A percentile compares a stretch with the other conserved stretches of the same genome.
phyloP scores from a whole-genome alignment of 1,284 basidiomycete species.

The Anthracocystis setariae region DNA sequence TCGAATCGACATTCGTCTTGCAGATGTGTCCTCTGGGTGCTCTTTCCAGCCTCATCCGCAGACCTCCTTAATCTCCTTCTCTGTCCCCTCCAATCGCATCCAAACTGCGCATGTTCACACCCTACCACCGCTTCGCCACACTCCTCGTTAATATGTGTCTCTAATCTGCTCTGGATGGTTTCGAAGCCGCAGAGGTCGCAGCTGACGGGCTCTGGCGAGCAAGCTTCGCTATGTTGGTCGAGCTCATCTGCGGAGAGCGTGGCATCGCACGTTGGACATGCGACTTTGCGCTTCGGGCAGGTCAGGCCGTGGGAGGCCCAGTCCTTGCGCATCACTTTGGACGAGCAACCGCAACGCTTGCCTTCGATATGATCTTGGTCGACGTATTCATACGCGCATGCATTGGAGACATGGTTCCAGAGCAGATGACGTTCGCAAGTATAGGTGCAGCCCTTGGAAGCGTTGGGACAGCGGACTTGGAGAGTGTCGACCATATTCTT shows the following conservation, averaged over 20 bases:
- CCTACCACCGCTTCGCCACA: no score
- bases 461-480: conserved; percentile 49
- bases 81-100: conserved; percentile 49
- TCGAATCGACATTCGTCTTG: conserved; percentile 41
- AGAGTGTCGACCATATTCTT: conserved; percentile 60
- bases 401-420: conserved; percentile 23
- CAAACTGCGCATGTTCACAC: conserved; percentile 35
- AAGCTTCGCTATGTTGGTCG: conserved; percentile 20
- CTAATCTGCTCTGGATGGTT: conserved; percentile 33
- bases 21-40: conserved; percentile 17
- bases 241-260: conserved; percentile 25
- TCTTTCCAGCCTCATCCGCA: conserved; percentile 13
- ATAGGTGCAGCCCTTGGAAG: conserved; percentile 43
- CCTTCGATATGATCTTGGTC: conserved; percentile 34
- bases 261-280: conserved; percentile 33
- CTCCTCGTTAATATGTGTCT: conserved; percentile 22
- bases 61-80: conserved; percentile 7
- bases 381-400: conserved; percentile 52
- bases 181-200: conserved; percentile 27
- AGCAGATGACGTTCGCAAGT: conserved; percentile 50
- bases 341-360: conserved; percentile 44
- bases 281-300: conserved; percentile 33
- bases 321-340: conserved; percentile 56
- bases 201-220: conserved; percentile 31
- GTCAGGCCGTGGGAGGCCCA: conserved; percentile 37